A percentile compares a stretch with the other conserved stretches of the same genome.
These are phyloP conservation scores for Pharus latifolius DNA, from an alignment of 176 grass and related monocot species.

Conservation along the genomic window DNA sequence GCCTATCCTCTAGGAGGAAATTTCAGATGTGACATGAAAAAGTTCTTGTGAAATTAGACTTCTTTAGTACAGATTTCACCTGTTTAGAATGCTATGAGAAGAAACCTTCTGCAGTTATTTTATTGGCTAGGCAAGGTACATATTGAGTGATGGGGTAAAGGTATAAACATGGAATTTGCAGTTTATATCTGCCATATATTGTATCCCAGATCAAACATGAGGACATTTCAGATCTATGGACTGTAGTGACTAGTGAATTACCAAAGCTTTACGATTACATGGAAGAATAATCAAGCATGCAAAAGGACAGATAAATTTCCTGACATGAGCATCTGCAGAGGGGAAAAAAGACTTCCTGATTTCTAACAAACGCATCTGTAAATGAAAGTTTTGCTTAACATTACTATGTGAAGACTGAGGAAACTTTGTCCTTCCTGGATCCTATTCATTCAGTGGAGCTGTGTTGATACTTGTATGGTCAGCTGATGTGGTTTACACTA, in stretches of 20 bases:
- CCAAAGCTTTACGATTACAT: background rate
- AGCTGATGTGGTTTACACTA: conserved; percentile 3
- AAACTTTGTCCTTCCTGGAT: background rate
- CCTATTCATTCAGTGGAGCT: conserved; percentile 3
- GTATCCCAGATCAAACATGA: background rate
- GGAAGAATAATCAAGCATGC: background rate
- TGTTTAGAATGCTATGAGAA: background rate
- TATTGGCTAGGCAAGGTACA: conserved; percentile 2
- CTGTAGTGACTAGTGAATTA: background rate
- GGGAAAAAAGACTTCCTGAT: background rate
- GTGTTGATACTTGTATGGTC: background rate
- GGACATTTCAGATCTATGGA: background rate
- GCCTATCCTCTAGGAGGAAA: background rate
- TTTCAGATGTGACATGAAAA: background rate
- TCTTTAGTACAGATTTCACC: background rate
- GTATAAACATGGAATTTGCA: background rate
- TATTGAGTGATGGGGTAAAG: background rate
- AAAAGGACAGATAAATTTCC: background rate
- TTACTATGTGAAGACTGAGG: background rate
- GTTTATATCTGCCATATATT: background rate
- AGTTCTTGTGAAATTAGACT: background rate
- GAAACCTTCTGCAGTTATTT: background rate
- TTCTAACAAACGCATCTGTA: background rate
- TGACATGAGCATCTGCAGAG: background rate
- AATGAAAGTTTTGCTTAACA: background rate